These are phyloP conservation scores for Wickerhamiella kazuoi DNA, from an alignment of 805 yeast genomes.

Conservation along the genomic window DNA sequence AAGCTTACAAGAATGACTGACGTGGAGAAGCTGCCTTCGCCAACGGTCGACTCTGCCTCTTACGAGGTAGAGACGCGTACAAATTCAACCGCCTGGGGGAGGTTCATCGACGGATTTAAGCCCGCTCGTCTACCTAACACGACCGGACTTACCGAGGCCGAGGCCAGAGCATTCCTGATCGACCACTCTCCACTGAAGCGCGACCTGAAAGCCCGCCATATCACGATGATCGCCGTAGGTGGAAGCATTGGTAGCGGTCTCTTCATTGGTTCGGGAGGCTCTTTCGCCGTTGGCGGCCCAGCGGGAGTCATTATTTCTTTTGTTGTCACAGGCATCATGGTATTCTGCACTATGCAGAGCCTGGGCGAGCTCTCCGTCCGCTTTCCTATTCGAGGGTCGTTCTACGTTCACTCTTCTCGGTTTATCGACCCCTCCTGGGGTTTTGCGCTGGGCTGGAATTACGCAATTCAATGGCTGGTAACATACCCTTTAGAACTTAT, in stretches of 20 bases:
- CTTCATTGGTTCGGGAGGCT: slow-evolving; percentile 35
- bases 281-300: slow-evolving; percentile 32
- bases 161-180: slow-evolving; percentile 23
- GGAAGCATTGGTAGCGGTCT: slow-evolving; percentile 73
- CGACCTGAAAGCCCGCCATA: slow-evolving; percentile 22
- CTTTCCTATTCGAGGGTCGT: slow-evolving; percentile 42
- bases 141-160: slow-evolving; percentile 20
- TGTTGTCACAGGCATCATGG: slow-evolving; percentile 41
- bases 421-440: slow-evolving; percentile 47
- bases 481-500: slow-evolving; percentile 47
- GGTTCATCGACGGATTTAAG: slow-evolving; percentile 6
- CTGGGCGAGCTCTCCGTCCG: slow-evolving; percentile 55
- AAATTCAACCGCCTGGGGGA: neutral
- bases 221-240: slow-evolving; percentile 39
- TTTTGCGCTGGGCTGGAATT: slow-evolving; percentile 54
- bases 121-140: slow-evolving; percentile 19
- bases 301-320: slow-evolving; percentile 46
- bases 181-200: slow-evolving; percentile 42
- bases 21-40: neutral
- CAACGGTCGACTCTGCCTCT: neutral
- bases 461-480: slow-evolving; percentile 42
- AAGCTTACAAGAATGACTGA: neutral
- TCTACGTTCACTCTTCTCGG: slow-evolving; percentile 37
- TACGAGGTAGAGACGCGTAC: neutral
- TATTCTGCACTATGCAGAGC: slow-evolving; percentile 44